Percentiles rank a stretch among this genome's conserved stretches.
Conservation (phyloP, 2,329 filamentous ascomycete species). For the Penicillium italicum region DNA sequence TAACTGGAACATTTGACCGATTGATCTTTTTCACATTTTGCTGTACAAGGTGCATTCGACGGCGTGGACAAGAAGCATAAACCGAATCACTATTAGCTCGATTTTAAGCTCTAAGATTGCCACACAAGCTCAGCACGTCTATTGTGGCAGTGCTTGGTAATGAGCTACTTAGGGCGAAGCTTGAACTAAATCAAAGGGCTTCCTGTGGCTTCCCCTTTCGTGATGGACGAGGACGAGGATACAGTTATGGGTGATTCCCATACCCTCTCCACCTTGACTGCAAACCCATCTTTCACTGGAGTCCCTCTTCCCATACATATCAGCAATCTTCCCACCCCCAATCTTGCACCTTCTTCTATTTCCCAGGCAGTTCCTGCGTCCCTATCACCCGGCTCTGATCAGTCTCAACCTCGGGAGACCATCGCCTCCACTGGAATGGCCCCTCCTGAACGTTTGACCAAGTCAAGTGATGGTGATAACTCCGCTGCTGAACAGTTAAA, state of each 20-base stretch:
- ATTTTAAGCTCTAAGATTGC: background rate
- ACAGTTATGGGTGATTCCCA: constrained; percentile 38
- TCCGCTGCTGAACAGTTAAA: constrained; percentile 19
- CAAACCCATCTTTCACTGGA: constrained; percentile 16
- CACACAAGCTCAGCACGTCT: background rate
- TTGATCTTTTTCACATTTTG: background rate
- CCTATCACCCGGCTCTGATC: constrained; percentile 12
- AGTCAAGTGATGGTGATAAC: constrained; percentile 27
- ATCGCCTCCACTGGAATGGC: constrained; percentile 8
- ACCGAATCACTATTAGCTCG: background rate
- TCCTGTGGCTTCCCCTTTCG: background rate
- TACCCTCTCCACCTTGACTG: constrained; percentile 15
- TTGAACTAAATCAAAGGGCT: constrained; percentile 1
- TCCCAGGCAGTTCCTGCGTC: background rate
- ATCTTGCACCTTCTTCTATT: constrained; percentile 24
- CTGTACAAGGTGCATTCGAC: background rate
- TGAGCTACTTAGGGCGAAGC: constrained; percentile 11
- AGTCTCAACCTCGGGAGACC: constrained; percentile 7
- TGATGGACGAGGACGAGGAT: constrained; percentile 40
- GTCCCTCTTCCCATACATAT: constrained; percentile 15
- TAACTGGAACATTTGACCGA: background rate
- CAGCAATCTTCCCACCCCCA: constrained; percentile 20
- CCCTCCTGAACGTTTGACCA: constrained; percentile 22
- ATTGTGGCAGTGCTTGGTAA: constrained; percentile 5
- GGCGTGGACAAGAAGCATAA: background rate